Evolutionary conservation across 176 grass and related monocot genomes (phyloP), one percentile per base, ranked within the genome.

Genomic region (Ensete ventricosum): DNA sequence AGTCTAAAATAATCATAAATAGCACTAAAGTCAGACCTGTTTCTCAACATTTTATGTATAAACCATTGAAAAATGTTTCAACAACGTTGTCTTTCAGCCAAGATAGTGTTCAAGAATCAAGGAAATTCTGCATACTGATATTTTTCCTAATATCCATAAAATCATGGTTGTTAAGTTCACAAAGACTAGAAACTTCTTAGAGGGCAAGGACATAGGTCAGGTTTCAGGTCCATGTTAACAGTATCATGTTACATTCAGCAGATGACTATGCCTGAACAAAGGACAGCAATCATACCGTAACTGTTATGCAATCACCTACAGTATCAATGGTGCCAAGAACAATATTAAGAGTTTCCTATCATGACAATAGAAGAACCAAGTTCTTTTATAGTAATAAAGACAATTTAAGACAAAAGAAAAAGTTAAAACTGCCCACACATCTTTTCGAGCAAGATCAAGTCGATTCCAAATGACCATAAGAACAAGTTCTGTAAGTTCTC

Each of bases 391-490:
- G 43, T 16, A 49, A 43, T 17, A 50, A 9, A 69, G 67, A n/a
- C 9, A 69, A 76, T 13, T 64, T 1, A 65, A 9, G 50, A 65
- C 6, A 65, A 64, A 16, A 9, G 20, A 26, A 55, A 73, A 12
- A 54, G 12, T 73, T 27, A 21, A 63, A 84, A 58, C 24, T 77
- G 59, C 58, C 71, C 87, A 79, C 88, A 97, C 93, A 97, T 97
- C 93, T 75, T 88, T 90, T 17, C 79, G 85, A 67, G 93, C 93
- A 74, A 93, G 9, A 81, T 97, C 93, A 84, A 92, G 93, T 58
- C 90, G 93, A 90, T 97, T 97, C 93, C 90, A 97, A 25, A 97
- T 97, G 82, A 97, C 85, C 90, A 97, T 86, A 52, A 97, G 83
- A 72, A 97, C 85, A 78, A 97, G 82, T 85, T 97, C 88, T 52